These are phyloP conservation scores for Brassica napus DNA, from an alignment of 345 rosid genomes.

Conservation along the genomic window DNA sequence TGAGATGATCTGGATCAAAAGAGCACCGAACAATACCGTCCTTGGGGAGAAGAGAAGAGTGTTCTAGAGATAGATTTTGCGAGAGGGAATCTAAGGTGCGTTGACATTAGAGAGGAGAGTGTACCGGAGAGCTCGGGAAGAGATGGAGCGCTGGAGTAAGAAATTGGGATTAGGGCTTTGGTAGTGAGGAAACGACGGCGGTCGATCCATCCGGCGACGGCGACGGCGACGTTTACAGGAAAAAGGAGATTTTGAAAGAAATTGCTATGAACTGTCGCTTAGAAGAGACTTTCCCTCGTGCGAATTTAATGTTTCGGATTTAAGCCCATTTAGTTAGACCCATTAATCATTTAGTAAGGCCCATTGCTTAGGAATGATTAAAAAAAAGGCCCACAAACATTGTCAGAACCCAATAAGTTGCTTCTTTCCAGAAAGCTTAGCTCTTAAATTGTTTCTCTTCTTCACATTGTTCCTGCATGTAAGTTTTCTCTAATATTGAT, in stretches of 20 bases:
- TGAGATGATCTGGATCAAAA: slow-evolving; percentile 57
- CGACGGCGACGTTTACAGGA: slow-evolving; percentile 4
- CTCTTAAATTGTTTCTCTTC: background rate
- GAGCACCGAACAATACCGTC: slow-evolving; percentile 52
- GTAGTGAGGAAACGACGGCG: slow-evolving; percentile 32
- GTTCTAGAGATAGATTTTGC: slow-evolving; percentile 38
- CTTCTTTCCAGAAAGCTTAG: background rate
- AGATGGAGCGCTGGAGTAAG: background rate
- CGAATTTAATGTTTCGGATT: background rate
- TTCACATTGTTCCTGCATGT: background rate
- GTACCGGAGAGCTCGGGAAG: slow-evolving; percentile 49
- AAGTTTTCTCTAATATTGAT: background rate
- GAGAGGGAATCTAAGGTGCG: slow-evolving; percentile 43
- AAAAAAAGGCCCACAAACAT: no score
- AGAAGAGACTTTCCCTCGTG: background rate
- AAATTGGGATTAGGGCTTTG: slow-evolving; percentile 32
- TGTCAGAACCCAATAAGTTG: background rate
- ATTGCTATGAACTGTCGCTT: no score
- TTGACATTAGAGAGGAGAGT: slow-evolving; percentile 49
- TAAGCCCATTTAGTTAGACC: background rate
- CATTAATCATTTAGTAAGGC: no score
- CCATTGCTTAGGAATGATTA: no score
- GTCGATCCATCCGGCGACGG: slow-evolving; percentile 41
- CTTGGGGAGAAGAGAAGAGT: slow-evolving; percentile 35
- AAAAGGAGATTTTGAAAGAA: no score